Percentiles rank a stretch among this genome's conserved stretches.
Conservation (phyloP, 2,329 filamentous ascomycete genomes). For the Fusarium humuli region DNA sequence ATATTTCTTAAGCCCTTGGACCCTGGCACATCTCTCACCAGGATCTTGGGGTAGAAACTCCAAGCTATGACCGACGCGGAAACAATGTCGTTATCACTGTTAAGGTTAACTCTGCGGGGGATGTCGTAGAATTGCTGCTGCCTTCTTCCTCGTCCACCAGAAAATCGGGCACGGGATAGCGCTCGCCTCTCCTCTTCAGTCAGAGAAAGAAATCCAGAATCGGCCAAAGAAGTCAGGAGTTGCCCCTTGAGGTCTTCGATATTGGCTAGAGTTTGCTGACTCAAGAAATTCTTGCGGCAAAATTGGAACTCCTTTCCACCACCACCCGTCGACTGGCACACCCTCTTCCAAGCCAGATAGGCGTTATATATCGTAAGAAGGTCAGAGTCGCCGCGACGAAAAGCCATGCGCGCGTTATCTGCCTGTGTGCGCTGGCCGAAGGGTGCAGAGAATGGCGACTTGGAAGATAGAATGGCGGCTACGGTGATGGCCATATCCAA, state of each 20-base stretch:
- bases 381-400: slow-evolving; percentile 90
- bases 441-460: slow-evolving; percentile 90
- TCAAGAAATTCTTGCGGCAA: slow-evolving; percentile 94
- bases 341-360: slow-evolving; percentile 87
- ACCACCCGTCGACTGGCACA: slow-evolving; percentile 73
- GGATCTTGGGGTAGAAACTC: slow-evolving; percentile 95
- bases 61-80: slow-evolving; percentile 87
- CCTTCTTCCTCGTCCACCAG: slow-evolving; percentile 62
- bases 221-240: slow-evolving; percentile 83
- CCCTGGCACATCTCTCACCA: slow-evolving; percentile 77
- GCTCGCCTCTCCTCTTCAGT: slow-evolving; percentile 77
- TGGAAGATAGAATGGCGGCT: slow-evolving; percentile 92
- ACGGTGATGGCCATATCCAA: slow-evolving; percentile 92
- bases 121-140: slow-evolving; percentile 85
- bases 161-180: slow-evolving; percentile 75
- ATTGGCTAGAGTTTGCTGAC: slow-evolving; percentile 85
- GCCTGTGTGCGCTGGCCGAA: slow-evolving; percentile 87
- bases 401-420: slow-evolving; percentile 80
- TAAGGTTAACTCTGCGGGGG: slow-evolving; percentile 77
- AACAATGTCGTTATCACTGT: slow-evolving; percentile 84
- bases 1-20: slow-evolving; percentile 89
- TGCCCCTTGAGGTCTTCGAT: slow-evolving; percentile 98
- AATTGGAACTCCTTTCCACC: slow-evolving; percentile 84
- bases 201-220: slow-evolving; percentile 84
- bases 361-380: slow-evolving; percentile 94